These are phyloP conservation scores for Fomitopsis palustris DNA, from an alignment of 1,284 basidiomycete genomes.

Conservation along the genomic window DNA sequence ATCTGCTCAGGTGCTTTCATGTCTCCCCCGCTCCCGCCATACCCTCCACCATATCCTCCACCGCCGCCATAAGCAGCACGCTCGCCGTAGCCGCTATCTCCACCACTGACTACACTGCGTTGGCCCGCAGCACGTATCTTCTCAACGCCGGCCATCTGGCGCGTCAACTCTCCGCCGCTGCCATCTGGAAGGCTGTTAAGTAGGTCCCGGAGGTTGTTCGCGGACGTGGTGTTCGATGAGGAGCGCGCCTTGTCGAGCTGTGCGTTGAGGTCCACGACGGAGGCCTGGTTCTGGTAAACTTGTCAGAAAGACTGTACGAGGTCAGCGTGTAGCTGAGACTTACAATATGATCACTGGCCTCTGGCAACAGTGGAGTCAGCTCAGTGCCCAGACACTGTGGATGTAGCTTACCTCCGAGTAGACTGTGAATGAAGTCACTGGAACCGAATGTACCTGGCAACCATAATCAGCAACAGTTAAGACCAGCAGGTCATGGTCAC, in stretches of 20 bases:
- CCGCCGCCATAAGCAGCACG: not conserved
- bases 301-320: not conserved
- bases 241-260: slow-evolving; percentile 71
- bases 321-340: slow-evolving; percentile 19
- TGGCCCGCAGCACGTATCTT: slow-evolving; percentile 49
- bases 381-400: slow-evolving; percentile 1
- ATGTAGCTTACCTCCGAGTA: slow-evolving; percentile 55
- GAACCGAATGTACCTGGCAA: slow-evolving; percentile 75
- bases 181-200: slow-evolving; percentile 63
- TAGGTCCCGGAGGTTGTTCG: slow-evolving; percentile 47
- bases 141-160: slow-evolving; percentile 77
- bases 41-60: not conserved
- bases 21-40: slow-evolving; percentile 20
- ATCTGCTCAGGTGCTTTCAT: slow-evolving; percentile 75
- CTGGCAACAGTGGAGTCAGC: slow-evolving; percentile 27
- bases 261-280: slow-evolving; percentile 85
- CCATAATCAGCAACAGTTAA: not conserved
- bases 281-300: slow-evolving; percentile 47
- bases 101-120: not conserved
- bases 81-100: not conserved
- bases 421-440: slow-evolving; percentile 81
- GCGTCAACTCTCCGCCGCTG: slow-evolving; percentile 51
- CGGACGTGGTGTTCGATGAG: slow-evolving; percentile 39
- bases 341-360: slow-evolving; percentile 73
- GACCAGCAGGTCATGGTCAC: not conserved